Evolutionary conservation across 768 basidiomycete species (phyloP), one percentile per base, ranked within the genome.

Genomic region (Trametes villosa): DNA sequence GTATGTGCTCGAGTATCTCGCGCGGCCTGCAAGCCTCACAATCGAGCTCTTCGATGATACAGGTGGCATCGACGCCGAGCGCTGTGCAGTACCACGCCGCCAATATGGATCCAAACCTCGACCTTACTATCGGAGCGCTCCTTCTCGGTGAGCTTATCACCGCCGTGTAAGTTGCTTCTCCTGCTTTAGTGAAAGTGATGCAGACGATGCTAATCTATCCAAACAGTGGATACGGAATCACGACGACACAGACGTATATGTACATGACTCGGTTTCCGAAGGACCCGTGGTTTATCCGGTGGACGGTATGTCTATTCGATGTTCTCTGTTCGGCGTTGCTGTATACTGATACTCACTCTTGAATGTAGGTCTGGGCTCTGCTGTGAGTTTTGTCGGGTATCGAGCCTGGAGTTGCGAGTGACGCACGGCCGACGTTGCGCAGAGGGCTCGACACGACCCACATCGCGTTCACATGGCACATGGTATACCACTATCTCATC

Each of bases 401-500:
- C 38, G 17, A 46, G 33, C 0, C 22, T n/a, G 36, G 9, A 24
- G 24, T 9, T 8, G 13, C 36, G 4, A 5, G 11, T 15, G 5
- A 3, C 22, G 6, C 20, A 26, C 22, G 3, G 13, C 24, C 13
- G 8, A 26, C 9, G 22, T 7, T 12, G 44, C 9, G 22, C 44
- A 59, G 58, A 6, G 18, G 27, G 11, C 45, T 64, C 26, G 63
- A 64, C 48, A 60, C 56, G 2, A 15, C 27, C n/a, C 63, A 64
- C 31, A 51, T 64, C 15, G 41, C 41, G 17, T 53, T 60, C 33
- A 64, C 31, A 41, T 54, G 57, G 49, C 63, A 64, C 45, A 60
- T 60, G 58, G 51, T 57, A 20, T 64, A 64, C 58, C 59, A 64
- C 48, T 64, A 64, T 41, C 42, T 64, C 20, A 53, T 64, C 33